A percentile compares a stretch with the other conserved stretches of the same genome.
Evolutionary conservation across 371 early-diverging fungal species (phyloP).

Genomic region (Mucor piriformis): DNA sequence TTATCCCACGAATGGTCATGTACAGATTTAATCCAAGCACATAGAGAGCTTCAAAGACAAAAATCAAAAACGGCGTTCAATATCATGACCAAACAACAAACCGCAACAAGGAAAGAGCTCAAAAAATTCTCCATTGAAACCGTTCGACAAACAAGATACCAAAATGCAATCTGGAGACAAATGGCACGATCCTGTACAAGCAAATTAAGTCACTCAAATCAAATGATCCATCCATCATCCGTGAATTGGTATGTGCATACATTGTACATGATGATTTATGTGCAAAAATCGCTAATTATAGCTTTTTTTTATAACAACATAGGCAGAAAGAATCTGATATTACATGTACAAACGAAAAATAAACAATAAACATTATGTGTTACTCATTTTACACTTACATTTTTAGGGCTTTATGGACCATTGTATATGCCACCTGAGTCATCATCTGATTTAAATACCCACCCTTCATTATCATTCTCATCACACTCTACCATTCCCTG

Average conservation of each 20-base stretch:
- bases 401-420: constrained; percentile 48
- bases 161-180: constrained; percentile 49
- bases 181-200: constrained; percentile 41
- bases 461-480: constrained; percentile 15
- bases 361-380: neutral
- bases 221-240: constrained; percentile 35
- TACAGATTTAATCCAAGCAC: constrained; percentile 34
- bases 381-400: neutral
- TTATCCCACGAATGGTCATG: constrained; percentile 46
- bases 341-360: constrained; percentile 25
- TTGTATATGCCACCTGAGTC: constrained; percentile 25
- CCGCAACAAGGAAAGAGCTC: constrained; percentile 9
- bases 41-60: constrained; percentile 35
- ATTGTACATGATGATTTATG: neutral
- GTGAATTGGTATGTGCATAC: constrained; percentile 38
- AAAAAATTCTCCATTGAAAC: constrained; percentile 28
- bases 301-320: neutral
- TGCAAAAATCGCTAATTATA: neutral
- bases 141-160: constrained; percentile 31
- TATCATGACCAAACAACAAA: constrained; percentile 14
- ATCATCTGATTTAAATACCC: constrained; percentile 10
- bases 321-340: constrained; percentile 46
- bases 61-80: constrained; percentile 20
- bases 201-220: constrained; percentile 26
- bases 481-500: neutral